Conservation (phyloP, 805 yeast species). For the Kuraishia molischiana region DNA sequence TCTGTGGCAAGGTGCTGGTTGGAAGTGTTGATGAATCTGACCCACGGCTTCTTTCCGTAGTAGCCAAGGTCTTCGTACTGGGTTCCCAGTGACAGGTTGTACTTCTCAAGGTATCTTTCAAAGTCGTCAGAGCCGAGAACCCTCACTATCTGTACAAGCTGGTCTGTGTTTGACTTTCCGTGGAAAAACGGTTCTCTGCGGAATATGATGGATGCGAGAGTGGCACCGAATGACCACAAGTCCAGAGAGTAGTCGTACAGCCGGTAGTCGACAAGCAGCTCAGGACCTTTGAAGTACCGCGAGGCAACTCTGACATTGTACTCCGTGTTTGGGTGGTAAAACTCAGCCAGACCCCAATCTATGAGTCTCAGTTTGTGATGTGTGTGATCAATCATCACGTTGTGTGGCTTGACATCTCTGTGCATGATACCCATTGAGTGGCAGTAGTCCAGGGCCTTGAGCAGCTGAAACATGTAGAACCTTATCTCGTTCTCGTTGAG, state of each 20-base stretch:
- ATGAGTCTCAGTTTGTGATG: slow-evolving; percentile 64
- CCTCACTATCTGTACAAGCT: slow-evolving; percentile 79
- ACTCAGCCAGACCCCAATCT: slow-evolving; percentile 96
- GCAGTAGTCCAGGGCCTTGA: slow-evolving; percentile 78
- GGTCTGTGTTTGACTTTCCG: slow-evolving; percentile 87
- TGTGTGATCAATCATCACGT: slow-evolving; percentile 87
- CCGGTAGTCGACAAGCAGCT: slow-evolving; percentile 73
- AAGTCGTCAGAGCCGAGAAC: slow-evolving; percentile 82
- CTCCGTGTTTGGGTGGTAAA: slow-evolving; percentile 81
- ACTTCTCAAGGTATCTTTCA: slow-evolving; percentile 57
- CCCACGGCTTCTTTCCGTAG: slow-evolving; percentile 84
- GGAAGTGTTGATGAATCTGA: slow-evolving; percentile 55
- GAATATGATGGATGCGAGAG: slow-evolving; percentile 84
- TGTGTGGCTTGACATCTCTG: slow-evolving; percentile 92
- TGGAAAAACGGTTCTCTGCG: slow-evolving; percentile 88
- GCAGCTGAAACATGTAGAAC: slow-evolving; percentile 70
- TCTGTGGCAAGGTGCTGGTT: slow-evolving; percentile 60
- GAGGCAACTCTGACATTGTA: slow-evolving; percentile 93
- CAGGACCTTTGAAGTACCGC: slow-evolving; percentile 90
- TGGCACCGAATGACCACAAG: slow-evolving; percentile 91
- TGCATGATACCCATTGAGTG: slow-evolving; percentile 96
- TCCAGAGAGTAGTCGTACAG: slow-evolving; percentile 89
- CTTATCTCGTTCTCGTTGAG: slow-evolving; percentile 69
- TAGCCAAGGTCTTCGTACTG: slow-evolving; percentile 74
- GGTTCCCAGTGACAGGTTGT: slow-evolving; percentile 57